A percentile compares a stretch with the other conserved stretches of the same genome.
Evolutionary conservation across 495 filamentous ascomycete genomes (phyloP).

Genomic region (Aspergillus affinis): DNA sequence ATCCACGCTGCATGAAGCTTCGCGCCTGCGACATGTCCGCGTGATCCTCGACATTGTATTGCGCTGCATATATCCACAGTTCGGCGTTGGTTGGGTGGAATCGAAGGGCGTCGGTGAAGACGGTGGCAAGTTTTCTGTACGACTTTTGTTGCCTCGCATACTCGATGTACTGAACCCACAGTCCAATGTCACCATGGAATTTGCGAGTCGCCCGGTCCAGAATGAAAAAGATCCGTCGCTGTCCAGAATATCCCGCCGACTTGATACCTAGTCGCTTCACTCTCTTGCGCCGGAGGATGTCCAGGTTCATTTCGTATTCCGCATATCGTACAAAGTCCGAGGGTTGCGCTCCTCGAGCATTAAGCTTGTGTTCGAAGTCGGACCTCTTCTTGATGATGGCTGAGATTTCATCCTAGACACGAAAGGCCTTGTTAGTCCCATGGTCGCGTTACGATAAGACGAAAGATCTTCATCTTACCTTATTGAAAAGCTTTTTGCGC

Average conservation of each 20-base stretch:
- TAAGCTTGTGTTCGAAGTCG: slow-evolving; percentile 88
- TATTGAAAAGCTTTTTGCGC: slow-evolving; percentile 82
- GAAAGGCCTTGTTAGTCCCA: slow-evolving; percentile 14
- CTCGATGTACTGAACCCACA: slow-evolving; percentile 93
- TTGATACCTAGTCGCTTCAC: slow-evolving; percentile 77
- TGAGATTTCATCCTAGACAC: slow-evolving; percentile 73
- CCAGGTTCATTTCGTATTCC: slow-evolving; percentile 88
- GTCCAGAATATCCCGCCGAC: slow-evolving; percentile 58
- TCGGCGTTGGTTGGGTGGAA: slow-evolving; percentile 81
- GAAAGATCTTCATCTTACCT: slow-evolving; percentile 43
- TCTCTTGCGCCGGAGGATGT: slow-evolving; percentile 76
- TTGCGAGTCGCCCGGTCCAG: slow-evolving; percentile 84
- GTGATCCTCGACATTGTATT: slow-evolving; percentile 68
- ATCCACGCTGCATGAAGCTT: slow-evolving; percentile 83
- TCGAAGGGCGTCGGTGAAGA: slow-evolving; percentile 74
- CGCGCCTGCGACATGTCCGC: slow-evolving; percentile 83
- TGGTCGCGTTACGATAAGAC: slow-evolving; percentile 1
- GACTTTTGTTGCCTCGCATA: slow-evolving; percentile 76
- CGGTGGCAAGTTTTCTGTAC: slow-evolving; percentile 72
- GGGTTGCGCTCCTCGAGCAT: slow-evolving; percentile 71
- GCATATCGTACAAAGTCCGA: slow-evolving; percentile 83
- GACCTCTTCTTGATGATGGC: slow-evolving; percentile 85
- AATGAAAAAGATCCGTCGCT: slow-evolving; percentile 82
- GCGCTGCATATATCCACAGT: slow-evolving; percentile 85
- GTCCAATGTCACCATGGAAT: slow-evolving; percentile 74